Conservation (phyloP, 495 filamentous ascomycete species). For the Daldinia grandis region DNA sequence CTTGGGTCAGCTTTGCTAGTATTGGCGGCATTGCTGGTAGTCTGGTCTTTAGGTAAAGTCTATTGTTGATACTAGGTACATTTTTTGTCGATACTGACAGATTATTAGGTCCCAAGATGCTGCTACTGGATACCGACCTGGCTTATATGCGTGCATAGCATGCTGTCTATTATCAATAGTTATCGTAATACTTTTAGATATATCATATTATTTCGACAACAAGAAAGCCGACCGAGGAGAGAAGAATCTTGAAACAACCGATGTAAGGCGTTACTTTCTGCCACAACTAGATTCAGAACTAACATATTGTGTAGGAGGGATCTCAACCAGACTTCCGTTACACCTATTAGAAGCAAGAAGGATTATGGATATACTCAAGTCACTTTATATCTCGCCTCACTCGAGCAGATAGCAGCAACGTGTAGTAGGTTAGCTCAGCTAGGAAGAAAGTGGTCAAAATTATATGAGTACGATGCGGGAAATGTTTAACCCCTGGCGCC, state of each 20-base stretch:
- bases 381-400: background rate
- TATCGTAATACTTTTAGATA: slow-evolving; percentile 46
- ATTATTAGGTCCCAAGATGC: slow-evolving; percentile 44
- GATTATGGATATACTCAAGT: background rate
- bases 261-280: slow-evolving; percentile 42
- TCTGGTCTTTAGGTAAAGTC: slow-evolving; percentile 60
- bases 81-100: slow-evolving; percentile 10
- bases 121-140: slow-evolving; percentile 51
- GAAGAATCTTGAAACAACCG: slow-evolving; percentile 53
- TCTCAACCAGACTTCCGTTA: slow-evolving; percentile 57
- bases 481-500: no score
- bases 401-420: background rate
- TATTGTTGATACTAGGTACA: background rate
- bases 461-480: background rate
- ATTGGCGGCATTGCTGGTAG: slow-evolving; percentile 68
- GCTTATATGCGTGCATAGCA: slow-evolving; percentile 57
- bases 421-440: background rate
- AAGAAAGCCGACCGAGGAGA: slow-evolving; percentile 55
- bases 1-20: slow-evolving; percentile 63
- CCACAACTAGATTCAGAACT: background rate
- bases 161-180: slow-evolving; percentile 48
- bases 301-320: slow-evolving; percentile 48
- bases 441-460: background rate
- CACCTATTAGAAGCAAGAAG: slow-evolving; percentile 49
- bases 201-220: slow-evolving; percentile 49